These are phyloP conservation scores for Dioscorea cayenensis DNA, from an alignment of 116 monocot species.

Conservation along the genomic window DNA sequence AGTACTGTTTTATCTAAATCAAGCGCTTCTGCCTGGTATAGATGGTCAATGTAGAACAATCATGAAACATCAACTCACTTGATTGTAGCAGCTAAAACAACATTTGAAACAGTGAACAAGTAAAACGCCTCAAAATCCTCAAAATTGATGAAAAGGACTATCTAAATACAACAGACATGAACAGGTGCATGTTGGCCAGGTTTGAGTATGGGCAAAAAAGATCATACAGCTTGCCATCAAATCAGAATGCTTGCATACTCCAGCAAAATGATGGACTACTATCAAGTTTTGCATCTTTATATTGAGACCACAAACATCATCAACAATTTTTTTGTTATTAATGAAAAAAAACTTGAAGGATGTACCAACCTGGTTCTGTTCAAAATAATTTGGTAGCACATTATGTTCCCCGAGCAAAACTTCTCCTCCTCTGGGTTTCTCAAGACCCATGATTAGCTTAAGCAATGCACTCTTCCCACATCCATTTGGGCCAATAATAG, in stretches of 20 bases:
- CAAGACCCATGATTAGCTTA: slow-evolving; percentile 82
- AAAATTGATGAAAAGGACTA: background rate
- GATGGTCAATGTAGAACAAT: background rate
- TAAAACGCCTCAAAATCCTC: background rate
- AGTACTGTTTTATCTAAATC: slow-evolving; percentile 91
- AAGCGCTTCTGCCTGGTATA: slow-evolving; percentile 85
- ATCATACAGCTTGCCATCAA: too few species aligned
- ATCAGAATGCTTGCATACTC: too few species aligned
- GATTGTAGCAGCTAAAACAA: background rate
- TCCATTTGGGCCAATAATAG: slow-evolving; percentile 97
- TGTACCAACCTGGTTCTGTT: slow-evolving; percentile 85
- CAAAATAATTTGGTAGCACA: slow-evolving; percentile 95
- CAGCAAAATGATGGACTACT: too few species aligned
- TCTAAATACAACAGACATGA: too few species aligned
- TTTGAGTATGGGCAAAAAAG: too few species aligned
- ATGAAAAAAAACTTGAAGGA: background rate
- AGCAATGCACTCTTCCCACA: slow-evolving; percentile 94
- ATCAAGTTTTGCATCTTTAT: too few species aligned
- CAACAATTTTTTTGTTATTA: too few species aligned
- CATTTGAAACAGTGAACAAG: background rate
- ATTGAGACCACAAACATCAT: too few species aligned
- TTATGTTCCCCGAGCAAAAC: slow-evolving; percentile 85
- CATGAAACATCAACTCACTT: background rate
- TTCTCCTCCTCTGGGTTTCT: slow-evolving; percentile 73
- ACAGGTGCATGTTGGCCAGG: too few species aligned